Base-by-base conservation (phyloP, 257 asterid species). In the Anisodus acutangulus region DNA sequence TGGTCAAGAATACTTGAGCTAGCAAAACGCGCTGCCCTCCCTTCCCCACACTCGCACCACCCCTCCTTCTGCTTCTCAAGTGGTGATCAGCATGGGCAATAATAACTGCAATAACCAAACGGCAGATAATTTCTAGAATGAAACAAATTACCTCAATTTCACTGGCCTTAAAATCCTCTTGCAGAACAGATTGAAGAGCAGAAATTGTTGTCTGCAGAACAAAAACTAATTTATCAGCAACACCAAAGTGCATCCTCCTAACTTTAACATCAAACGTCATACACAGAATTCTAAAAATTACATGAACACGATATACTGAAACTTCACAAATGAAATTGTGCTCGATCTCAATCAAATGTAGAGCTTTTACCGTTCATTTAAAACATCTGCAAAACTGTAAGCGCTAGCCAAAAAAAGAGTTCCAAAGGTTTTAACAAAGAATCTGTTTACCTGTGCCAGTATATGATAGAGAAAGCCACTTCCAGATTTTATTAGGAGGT, bases 151-250 rank as follows among this genome's bases (percentile, higher is more conserved):
- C 99, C 99, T 96, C 99, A 83, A 96, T 96, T 88, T 96, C 99
- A 88, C 90, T 96, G 85, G 99, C 97, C 92, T 94, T 96, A 89
- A 95, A 95, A 90, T 95, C 99, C 87, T 96, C 99, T 88, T 96
- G 98, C 15, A 96, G 95, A 81, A 96, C 98, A 78, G 99, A 96
- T 82, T 96, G 99, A 85, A 96, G 91, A 81, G 99, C 99, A 66
- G 98, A 92, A 74, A 96, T 93, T 55, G 99, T 93, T 70, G 97
- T 94, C 99, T 95, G 82, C 87, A 90, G 63, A 82, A 80, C 70
- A 58, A 76, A 76, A 9, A 86, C 84, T 83, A 22, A 87, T 55
- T 84, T 82, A 47, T 22, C 78, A 3, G 68, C 78, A 79, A 39
- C 58, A 13, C 37, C 31, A 43, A 53, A 10, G 41, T 12, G 81